Conservation (phyloP, 2,329 filamentous ascomycete genomes). For the Epichloe uncinata region DNA sequence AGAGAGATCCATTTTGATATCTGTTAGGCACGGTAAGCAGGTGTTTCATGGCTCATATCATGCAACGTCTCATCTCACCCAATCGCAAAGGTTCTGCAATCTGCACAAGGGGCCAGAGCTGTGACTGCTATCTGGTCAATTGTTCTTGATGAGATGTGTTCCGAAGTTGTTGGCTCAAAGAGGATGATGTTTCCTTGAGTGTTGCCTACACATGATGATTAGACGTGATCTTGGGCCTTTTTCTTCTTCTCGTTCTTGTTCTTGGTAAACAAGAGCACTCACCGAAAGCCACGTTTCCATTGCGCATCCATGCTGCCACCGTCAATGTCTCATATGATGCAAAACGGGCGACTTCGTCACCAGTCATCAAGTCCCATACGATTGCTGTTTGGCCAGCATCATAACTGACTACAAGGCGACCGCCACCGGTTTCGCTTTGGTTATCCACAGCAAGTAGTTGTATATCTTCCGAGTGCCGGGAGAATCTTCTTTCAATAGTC, state of each 20-base stretch:
- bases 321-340: constrained; percentile 78
- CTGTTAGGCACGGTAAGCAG: constrained; percentile 30
- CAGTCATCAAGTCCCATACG: constrained; percentile 91
- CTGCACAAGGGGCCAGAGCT: constrained; percentile 75
- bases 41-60: not conserved
- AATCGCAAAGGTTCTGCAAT: constrained; percentile 92
- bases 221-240: not conserved
- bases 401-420: constrained; percentile 82
- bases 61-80: constrained; percentile 46
- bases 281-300: constrained; percentile 96
- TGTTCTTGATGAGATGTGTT: constrained; percentile 82
- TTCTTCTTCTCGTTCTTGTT: not conserved
- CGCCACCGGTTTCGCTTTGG: constrained; percentile 72
- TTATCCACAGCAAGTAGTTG: constrained; percentile 81
- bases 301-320: constrained; percentile 87
- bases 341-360: constrained; percentile 83
- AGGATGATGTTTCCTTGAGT: constrained; percentile 84
- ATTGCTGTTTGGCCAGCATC: constrained; percentile 85
- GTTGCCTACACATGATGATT: constrained; percentile 50
- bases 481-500: constrained; percentile 76
- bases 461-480: constrained; percentile 71
- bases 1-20: constrained; percentile 86
- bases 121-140: constrained; percentile 88
- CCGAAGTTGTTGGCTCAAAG: constrained; percentile 85
- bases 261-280: constrained; percentile 19